Conservation (phyloP, 2,329 filamentous ascomycete genomes). For the Fusarium decemcellulare region DNA sequence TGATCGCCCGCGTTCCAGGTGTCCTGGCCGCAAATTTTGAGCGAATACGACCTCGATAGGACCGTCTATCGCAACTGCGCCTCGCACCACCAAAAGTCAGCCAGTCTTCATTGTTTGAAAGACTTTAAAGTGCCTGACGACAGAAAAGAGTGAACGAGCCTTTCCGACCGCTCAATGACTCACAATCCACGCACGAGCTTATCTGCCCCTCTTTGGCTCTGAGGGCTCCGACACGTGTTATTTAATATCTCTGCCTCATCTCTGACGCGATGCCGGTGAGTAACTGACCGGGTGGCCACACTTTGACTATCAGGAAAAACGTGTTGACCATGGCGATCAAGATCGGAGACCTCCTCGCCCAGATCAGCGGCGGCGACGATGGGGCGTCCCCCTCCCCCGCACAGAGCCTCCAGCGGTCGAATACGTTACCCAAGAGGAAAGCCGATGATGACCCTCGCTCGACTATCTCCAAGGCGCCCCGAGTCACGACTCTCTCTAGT, state of each 20-base stretch:
- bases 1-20: conserved; percentile 43
- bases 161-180: conserved; percentile 46
- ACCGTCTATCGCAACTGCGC: conserved; percentile 42
- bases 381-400: conserved; percentile 53
- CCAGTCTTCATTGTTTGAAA: conserved; percentile 26
- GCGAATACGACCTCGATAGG: conserved; percentile 38
- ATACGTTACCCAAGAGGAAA: conserved; percentile 67
- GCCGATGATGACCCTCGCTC: conserved; percentile 65
- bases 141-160: conserved; percentile 30
- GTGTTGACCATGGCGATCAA: conserved; percentile 40
- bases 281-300: conserved; percentile 18
- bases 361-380: conserved; percentile 71
- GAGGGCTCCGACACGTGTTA: conserved; percentile 23
- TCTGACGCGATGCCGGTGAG: conserved; percentile 51
- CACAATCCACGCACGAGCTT: conserved; percentile 42
- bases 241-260: conserved; percentile 23
- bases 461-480: conserved; percentile 59
- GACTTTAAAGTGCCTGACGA: conserved; percentile 41
- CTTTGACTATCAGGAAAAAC: conserved; percentile 29
- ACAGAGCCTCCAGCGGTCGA: conserved; percentile 46
- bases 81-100: conserved; percentile 34
- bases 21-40: conserved; percentile 37
- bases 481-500: conserved; percentile 45
- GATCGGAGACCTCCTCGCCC: conserved; percentile 61
- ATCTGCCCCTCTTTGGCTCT: conserved; percentile 42